phyloP scores from a whole-genome alignment of 1,284 basidiomycete genomes.

The Puccinia triticina region DNA sequence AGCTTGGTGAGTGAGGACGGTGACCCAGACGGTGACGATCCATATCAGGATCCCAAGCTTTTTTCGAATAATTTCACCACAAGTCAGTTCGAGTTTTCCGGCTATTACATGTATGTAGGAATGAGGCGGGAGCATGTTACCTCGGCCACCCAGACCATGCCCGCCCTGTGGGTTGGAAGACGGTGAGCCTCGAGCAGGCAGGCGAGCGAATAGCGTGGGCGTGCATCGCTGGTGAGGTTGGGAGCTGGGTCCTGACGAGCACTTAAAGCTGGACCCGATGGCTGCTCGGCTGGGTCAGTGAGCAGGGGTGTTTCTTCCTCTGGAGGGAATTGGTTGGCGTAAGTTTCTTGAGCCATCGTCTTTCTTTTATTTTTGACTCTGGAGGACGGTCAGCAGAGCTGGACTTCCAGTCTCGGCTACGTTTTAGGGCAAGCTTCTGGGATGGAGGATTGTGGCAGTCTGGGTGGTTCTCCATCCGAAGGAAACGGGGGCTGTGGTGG shows the following conservation, averaged over 20 bases:
- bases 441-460: too few relatives aligned
- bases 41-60: conserved; percentile 43
- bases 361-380: background rate
- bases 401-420: too few relatives aligned
- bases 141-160: conserved; percentile 40
- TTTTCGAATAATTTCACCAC: background rate
- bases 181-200: conserved; percentile 24
- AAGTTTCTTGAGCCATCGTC: background rate
- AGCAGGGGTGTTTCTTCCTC: conserved; percentile 37
- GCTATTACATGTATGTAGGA: background rate
- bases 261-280: background rate
- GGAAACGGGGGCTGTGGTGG: background rate
- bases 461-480: too few relatives aligned
- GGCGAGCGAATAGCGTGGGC: conserved; percentile 11
- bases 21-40: conserved; percentile 37
- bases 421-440: too few relatives aligned
- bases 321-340: background rate
- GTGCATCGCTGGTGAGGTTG: background rate
- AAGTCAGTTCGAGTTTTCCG: background rate
- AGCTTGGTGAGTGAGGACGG: conserved; percentile 33
- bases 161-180: background rate
- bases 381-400: background rate
- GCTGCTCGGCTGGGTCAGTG: background rate
- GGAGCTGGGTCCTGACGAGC: background rate
- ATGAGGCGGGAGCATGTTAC: background rate